These are phyloP conservation scores for Dalbergia cultrata DNA, from an alignment of 306 rosid genomes.

Conservation along the genomic window DNA sequence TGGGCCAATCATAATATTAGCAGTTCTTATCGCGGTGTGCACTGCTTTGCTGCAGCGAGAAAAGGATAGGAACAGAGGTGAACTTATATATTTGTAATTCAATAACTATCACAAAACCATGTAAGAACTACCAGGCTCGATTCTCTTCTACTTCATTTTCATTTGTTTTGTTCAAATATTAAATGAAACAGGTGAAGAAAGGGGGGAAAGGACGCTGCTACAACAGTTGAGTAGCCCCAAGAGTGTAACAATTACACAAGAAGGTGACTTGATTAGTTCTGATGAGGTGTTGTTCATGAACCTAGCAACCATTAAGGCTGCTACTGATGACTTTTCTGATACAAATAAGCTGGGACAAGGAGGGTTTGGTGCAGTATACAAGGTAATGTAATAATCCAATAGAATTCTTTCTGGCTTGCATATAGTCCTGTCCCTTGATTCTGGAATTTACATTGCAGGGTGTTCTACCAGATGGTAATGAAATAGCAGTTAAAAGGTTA, in stretches of 20 bases:
- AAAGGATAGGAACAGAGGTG: slow-evolving; percentile 42
- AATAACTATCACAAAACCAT: not conserved
- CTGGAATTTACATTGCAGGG: slow-evolving; percentile 55
- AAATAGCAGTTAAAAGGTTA: slow-evolving; percentile 71
- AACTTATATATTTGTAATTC: not conserved
- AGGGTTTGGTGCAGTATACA: slow-evolving; percentile 54
- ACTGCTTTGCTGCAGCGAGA: slow-evolving; percentile 15
- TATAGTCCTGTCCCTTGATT: not conserved
- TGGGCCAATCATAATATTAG: slow-evolving; percentile 44
- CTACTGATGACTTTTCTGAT: slow-evolving; percentile 54
- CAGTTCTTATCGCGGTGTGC: slow-evolving; percentile 37
- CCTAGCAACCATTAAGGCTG: slow-evolving; percentile 39
- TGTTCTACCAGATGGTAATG: slow-evolving; percentile 61
- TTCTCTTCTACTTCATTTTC: not conserved
- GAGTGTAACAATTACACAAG: slow-evolving; percentile 55
- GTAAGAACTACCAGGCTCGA: not conserved
- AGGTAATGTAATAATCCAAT: slow-evolving; percentile 29
- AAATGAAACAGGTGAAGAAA: slow-evolving; percentile 52
- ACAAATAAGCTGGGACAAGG: slow-evolving; percentile 62
- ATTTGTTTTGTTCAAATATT: not conserved
- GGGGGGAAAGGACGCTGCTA: slow-evolving; percentile 36
- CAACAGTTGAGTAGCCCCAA: slow-evolving; percentile 46
- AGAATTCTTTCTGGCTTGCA: not conserved
- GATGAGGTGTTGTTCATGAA: slow-evolving; percentile 57
- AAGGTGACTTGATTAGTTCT: slow-evolving; percentile 60